Evolutionary conservation across 1,284 basidiomycete species (phyloP).

Genomic region (Albatrellus sp.): DNA sequence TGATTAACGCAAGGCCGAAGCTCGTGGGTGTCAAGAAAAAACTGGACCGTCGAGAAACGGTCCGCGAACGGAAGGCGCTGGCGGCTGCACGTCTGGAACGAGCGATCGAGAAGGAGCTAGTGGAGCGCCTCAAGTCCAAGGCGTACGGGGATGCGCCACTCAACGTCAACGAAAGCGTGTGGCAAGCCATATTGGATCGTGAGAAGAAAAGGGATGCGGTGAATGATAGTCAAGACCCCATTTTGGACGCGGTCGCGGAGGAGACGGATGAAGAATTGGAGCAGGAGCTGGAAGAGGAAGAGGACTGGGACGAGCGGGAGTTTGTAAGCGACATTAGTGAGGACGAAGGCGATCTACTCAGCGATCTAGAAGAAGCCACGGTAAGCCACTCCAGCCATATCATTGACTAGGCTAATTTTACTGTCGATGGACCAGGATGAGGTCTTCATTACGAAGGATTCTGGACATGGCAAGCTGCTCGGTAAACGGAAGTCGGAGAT

Average conservation of each 20-base stretch:
- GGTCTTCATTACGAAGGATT: constrained; percentile 5
- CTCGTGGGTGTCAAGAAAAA: constrained; percentile 96
- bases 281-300: constrained; percentile 40
- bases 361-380: constrained; percentile 61
- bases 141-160: constrained; percentile 96
- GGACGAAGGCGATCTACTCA: constrained; percentile 44
- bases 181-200: constrained; percentile 80
- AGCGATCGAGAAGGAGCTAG: constrained; percentile 91
- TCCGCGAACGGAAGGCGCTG: constrained; percentile 90
- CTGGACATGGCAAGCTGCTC: not conserved
- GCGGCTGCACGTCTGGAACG: constrained; percentile 90
- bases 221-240: constrained; percentile 33
- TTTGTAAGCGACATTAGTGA: constrained; percentile 80
- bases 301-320: constrained; percentile 65
- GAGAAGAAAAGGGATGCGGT: constrained; percentile 34
- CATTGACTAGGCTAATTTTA: too few species aligned
- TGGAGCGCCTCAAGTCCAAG: constrained; percentile 91
- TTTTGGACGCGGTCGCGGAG: constrained; percentile 41
- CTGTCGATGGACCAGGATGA: not conserved
- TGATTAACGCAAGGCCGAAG: constrained; percentile 54
- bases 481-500: too few species aligned
- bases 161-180: constrained; percentile 97
- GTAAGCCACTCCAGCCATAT: constrained; percentile 23
- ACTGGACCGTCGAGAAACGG: constrained; percentile 87
- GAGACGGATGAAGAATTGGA: constrained; percentile 38